Evolutionary conservation across 2,329 filamentous ascomycete genomes (phyloP).

Genomic region (Onygenales sp.): DNA sequence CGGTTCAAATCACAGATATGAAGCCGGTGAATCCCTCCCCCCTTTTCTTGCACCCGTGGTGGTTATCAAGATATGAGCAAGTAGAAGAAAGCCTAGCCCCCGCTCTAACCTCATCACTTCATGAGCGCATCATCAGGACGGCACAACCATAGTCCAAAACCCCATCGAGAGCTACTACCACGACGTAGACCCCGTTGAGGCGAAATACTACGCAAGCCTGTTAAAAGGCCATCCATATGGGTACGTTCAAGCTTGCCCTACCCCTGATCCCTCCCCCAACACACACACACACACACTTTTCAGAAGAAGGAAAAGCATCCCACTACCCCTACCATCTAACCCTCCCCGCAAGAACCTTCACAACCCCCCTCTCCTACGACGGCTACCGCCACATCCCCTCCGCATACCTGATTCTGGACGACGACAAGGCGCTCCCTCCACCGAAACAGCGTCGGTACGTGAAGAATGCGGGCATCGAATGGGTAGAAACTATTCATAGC

Average conservation of each 20-base stretch:
- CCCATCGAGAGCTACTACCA: conserved; percentile 5
- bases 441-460: conserved; percentile 4
- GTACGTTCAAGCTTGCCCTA: not conserved
- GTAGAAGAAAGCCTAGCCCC: not conserved
- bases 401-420: conserved; percentile 3
- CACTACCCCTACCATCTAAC: not conserved
- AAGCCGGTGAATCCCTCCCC: not conserved
- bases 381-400: conserved; percentile 6
- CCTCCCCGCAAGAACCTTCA: not conserved
- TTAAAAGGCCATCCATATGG: not conserved
- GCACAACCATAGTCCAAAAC: not conserved
- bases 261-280: not conserved
- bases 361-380: conserved; percentile 1
- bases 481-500: not conserved
- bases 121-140: not conserved
- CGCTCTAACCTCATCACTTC: not conserved
- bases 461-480: conserved; percentile 2
- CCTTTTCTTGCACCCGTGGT: not conserved
- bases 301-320: not conserved
- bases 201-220: conserved; percentile 1
- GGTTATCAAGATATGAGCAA: not conserved
- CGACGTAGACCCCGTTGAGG: conserved; percentile 4
- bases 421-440: not conserved
- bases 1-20: not conserved
- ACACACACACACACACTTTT: not conserved